Evolutionary conservation across 1,284 basidiomycete species (phyloP), one percentile per base, ranked within the genome.

Genomic region (Sporisorium graminicola): DNA sequence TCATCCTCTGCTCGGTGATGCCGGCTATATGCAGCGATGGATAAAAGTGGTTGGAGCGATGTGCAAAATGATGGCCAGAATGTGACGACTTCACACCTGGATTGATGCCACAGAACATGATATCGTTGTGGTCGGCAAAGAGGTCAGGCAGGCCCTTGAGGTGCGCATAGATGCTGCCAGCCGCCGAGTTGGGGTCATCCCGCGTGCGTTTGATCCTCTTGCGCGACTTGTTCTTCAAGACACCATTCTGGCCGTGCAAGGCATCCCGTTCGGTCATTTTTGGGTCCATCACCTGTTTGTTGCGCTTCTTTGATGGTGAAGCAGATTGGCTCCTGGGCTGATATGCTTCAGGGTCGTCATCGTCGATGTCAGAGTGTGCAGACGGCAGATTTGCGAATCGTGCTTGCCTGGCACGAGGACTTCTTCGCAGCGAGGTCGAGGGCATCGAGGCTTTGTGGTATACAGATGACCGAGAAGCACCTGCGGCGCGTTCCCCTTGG

Each of bases 31-130:
- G 66, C 3, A 79, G 37, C 6, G 74, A 63, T 0, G 69, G 69
- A 40, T 79, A 79, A 40, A 79, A 79, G 49, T 79, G 77, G 18
- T 79, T 79, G 35, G 77, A 73, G 24, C 66, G 77, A 26, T 74
- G 70, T 0, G 74, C 66, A 57, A 79, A 79, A 22, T 79, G 77
- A 33, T 73, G 69, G 12, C 74, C 74, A 13, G 60, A 61, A 5
- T 54, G 40, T 6, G 74, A 64, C 0, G 69, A 73, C n/a, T 58
- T 68, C 51, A 79, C 68, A 16, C 77, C 77, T 37, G 77, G 77
- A 52, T 79, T 79, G 74, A 79, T 76, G 14, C 77, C 77, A 58
- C 77, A 79, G 29, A 79, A 58, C 66, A 76, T 66, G 49, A 77
- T 66, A 47, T 77, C 71, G 66, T 70, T 69, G 54, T 54, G 33